Evolutionary conservation across 2,329 filamentous ascomycete species (phyloP).

Genomic region (Neonectria faginata): DNA sequence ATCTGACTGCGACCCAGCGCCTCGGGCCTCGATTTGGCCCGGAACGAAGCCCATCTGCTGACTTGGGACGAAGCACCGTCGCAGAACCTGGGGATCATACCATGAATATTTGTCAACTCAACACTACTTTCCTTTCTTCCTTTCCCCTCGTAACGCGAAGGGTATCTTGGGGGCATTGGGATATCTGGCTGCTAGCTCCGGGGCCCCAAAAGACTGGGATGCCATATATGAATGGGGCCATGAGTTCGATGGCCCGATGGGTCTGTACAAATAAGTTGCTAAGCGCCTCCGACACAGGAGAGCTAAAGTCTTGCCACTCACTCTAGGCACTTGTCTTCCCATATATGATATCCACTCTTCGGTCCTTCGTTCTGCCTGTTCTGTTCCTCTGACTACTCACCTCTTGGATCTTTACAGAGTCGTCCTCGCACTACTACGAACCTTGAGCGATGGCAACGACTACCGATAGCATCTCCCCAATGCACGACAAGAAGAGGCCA

Average conservation of each 20-base stretch:
- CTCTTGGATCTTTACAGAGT: neutral
- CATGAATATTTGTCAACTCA: neutral
- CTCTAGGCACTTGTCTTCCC: neutral
- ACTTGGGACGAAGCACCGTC: neutral
- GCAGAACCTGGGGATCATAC: constrained; percentile 3
- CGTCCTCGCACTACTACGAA: neutral
- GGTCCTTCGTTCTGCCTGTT: neutral
- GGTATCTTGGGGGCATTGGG: constrained; percentile 16
- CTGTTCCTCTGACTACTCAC: neutral
- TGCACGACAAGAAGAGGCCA: constrained; percentile 20
- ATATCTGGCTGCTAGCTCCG: constrained; percentile 18
- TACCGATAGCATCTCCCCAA: constrained; percentile 5
- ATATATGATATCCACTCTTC: constrained; percentile 11
- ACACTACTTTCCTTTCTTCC: neutral
- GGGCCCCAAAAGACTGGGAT: constrained; percentile 23
- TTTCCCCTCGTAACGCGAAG: neutral
- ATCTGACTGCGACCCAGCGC: neutral
- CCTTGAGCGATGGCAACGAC: constrained; percentile 13
- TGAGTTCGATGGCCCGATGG: constrained; percentile 5
- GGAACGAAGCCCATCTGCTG: constrained; percentile 1
- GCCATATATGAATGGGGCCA: constrained; percentile 5
- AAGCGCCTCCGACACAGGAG: constrained; percentile 25
- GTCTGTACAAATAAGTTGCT: constrained; percentile 17
- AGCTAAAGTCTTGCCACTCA: constrained; percentile 4
- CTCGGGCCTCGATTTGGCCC: constrained; percentile 1